Percentiles rank a stretch among this genome's conserved stretches.
Conservation (phyloP, 495 filamentous ascomycete genomes). For the Penicillium cataractarum region DNA sequence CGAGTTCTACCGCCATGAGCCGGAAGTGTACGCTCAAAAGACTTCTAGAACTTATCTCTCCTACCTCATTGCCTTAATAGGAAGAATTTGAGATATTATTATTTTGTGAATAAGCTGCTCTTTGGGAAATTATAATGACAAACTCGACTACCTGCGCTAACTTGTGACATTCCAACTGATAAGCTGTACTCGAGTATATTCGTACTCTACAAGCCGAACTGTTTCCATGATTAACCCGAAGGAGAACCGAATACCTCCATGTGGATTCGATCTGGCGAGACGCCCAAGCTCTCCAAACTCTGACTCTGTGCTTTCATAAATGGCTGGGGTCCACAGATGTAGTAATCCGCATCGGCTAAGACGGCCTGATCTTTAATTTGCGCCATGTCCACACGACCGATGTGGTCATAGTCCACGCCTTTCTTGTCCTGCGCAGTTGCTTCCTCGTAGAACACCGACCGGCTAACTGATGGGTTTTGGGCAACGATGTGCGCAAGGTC, state of each 20-base stretch:
- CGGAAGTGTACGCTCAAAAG: too few relatives aligned
- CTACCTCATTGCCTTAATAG: too few relatives aligned
- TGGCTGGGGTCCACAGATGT: slow-evolving; percentile 60
- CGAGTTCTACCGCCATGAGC: neutral
- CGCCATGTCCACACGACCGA: slow-evolving; percentile 52
- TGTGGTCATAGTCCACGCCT: slow-evolving; percentile 55
- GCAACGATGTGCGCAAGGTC: slow-evolving; percentile 43
- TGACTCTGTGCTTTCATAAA: slow-evolving; percentile 61
- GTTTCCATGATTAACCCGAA: neutral
- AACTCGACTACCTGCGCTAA: neutral
- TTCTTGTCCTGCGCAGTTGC: slow-evolving; percentile 42
- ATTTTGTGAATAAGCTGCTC: neutral
- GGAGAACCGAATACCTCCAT: slow-evolving; percentile 59
- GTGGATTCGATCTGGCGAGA: slow-evolving; percentile 51
- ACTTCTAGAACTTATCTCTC: too few relatives aligned
- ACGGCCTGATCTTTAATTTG: slow-evolving; percentile 46
- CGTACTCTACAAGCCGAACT: neutral
- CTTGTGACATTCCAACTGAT: neutral
- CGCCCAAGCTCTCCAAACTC: slow-evolving; percentile 49
- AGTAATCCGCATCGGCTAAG: slow-evolving; percentile 58
- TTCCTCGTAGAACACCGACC: slow-evolving; percentile 25
- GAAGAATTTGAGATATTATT: neutral
- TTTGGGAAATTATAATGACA: neutral
- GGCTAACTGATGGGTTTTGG: slow-evolving; percentile 19
- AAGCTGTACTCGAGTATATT: neutral